Base-by-base conservation (phyloP, 306 rosid genomes). In the Macrotyloma uniflorum region DNA sequence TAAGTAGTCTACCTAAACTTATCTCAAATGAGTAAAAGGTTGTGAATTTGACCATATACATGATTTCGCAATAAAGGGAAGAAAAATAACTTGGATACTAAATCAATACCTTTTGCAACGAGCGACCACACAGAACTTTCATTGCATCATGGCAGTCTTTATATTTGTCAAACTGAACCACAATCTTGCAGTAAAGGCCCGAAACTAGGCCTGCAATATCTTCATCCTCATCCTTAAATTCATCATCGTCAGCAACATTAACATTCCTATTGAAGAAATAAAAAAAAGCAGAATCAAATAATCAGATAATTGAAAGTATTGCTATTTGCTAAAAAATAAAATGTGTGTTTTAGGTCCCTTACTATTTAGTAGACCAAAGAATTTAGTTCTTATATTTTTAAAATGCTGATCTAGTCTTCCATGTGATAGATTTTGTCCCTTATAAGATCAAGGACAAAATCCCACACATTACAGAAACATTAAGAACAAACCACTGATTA, bases 101-200 rank as follows among this genome's bases (percentile, higher is more conserved):
- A 42, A 81, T 36, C 40, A 73, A 18, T 79, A 95, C 98, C 98
- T 92, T 95, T 72, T 88, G 96, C 87, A 95, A 74, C 11, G 97
- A 92, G 70, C 98, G 96, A 54, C 98, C 85, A 28, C 93, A 88
- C 43, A 95, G 82, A 53, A 86, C 93, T 80, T 82, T 91, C 78
- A 95, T 63, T 42, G 97, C 92, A 84, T 91, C 88, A 42, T 72
- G 85, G 85, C 91, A 95, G 83, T 92, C 98, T 83, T 45, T 75
- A 87, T 82, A 82, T 59, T 84, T 92, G 82, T 92, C 98, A 23
- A 90, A 95, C 89, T 95, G 98, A 85, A 91, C 97, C 65, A 91
- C 89, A 73, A 95, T 85, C 90, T 88, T 95, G 85, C 98, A 95
- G 82, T 88, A 90, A 66, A 95, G 93, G 68, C 98, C 98, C 1